Evolutionary conservation across 495 filamentous ascomycete genomes (phyloP), one percentile per base, ranked within the genome.

Genomic region (Thozetella sp.): DNA sequence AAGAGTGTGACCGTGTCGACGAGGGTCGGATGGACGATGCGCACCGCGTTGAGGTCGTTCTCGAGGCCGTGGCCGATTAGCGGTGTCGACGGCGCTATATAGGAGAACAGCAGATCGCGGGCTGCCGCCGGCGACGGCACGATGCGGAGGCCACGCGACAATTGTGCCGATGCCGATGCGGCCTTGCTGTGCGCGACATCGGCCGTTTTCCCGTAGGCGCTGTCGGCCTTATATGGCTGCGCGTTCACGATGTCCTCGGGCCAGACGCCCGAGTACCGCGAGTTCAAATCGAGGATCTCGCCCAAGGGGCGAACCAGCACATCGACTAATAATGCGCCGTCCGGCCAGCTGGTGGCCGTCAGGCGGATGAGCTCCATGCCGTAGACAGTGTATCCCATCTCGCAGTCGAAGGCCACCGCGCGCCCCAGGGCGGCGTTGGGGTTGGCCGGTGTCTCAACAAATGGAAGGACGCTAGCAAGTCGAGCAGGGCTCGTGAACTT

Each of bases 1-100:
- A 84, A 99, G 0, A 97, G 83, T 0, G 97, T 74, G 22, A 90
- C 84, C 1, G 93, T 97, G 73, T 99, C 95, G 63, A 98, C 82
- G 51, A 97, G 81, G 1, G 83, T 88, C 0, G 88, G 90, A 65
- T 99, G 95, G 50, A 96, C 87, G 46, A 99, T 80, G 13, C 95
- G 87, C 51, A 87, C 76, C 15, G 86, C 83, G 68, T 95, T 95
- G 22, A 99, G 81, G 67, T 99, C 95, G 68, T 99, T 99, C 67
- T 98, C 95, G 11, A 98, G 86, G 4, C 91, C 93, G 72, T 99
- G 95, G 22, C 95, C 95, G 45, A 98, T 90, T 3, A 99, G 73
- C 0, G 92, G 92, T 0, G 93, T 97, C 0, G 80, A 72, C 0
- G 91, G 89, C 17, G 85, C 77, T 34, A 98, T 79, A 53, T 89